These are phyloP conservation scores for Posidonia oceanica DNA, from an alignment of 116 monocot species.

Conservation along the genomic window DNA sequence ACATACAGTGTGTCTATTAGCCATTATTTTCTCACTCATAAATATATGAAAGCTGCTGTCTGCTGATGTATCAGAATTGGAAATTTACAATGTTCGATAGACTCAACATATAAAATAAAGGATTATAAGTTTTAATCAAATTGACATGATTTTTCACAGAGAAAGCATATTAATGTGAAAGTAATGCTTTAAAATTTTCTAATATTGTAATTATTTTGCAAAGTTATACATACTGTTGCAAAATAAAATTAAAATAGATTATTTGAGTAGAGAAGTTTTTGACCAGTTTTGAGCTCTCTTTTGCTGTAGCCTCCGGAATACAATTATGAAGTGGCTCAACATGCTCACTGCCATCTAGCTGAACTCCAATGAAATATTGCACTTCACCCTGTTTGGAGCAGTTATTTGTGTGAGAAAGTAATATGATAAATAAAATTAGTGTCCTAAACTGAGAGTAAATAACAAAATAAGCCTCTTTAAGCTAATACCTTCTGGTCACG, in stretches of 20 bases:
- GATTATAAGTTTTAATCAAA: too few relatives aligned
- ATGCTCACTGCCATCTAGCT: slow-evolving; percentile 92
- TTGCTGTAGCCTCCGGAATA: slow-evolving; percentile 78
- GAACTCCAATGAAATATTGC: slow-evolving; percentile 98
- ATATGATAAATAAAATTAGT: background rate
- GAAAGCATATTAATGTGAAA: too few relatives aligned
- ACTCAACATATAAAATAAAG: too few relatives aligned
- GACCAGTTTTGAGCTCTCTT: slow-evolving; percentile 44
- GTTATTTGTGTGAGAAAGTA: background rate
- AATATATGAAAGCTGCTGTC: too few relatives aligned
- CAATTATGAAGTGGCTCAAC: slow-evolving; percentile 74
- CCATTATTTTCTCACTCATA: too few relatives aligned
- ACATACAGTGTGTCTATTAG: too few relatives aligned
- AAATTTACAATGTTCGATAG: too few relatives aligned
- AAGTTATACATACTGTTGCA: too few relatives aligned
- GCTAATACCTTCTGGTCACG: slow-evolving; percentile 83
- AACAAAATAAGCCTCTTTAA: background rate
- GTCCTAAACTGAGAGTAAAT: background rate
- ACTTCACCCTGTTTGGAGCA: slow-evolving; percentile 76
- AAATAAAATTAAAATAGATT: slow-evolving; percentile 1
- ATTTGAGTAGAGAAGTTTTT: background rate
- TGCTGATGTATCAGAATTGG: too few relatives aligned
- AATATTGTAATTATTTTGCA: too few relatives aligned
- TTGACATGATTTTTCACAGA: too few relatives aligned
- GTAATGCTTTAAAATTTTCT: too few relatives aligned